Percentiles rank a stretch among this genome's conserved stretches.
These are phyloP conservation scores for Pisolithus sp. DNA, from an alignment of 768 basidiomycete genomes.

Conservation along the genomic window DNA sequence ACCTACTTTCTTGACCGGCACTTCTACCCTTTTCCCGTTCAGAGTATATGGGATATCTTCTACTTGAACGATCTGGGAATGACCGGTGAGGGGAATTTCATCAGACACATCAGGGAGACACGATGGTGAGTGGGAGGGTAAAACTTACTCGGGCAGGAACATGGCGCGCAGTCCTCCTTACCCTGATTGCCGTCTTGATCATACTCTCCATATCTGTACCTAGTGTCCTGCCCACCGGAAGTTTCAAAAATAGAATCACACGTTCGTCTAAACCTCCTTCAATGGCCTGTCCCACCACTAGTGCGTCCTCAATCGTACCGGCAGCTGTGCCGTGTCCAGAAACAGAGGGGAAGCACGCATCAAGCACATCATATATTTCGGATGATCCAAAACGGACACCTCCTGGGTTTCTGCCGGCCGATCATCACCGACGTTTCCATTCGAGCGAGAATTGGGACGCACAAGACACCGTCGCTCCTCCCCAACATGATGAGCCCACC, in stretches of 20 bases:
- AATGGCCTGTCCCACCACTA: slow-evolving; percentile 68
- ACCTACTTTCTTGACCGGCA: slow-evolving; percentile 61
- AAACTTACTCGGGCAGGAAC: slow-evolving; percentile 62
- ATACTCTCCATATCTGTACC: slow-evolving; percentile 45
- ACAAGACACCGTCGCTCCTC: slow-evolving; percentile 77
- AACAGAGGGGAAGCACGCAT: slow-evolving; percentile 46
- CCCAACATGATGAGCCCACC: slow-evolving; percentile 81
- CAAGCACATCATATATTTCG: slow-evolving; percentile 77
- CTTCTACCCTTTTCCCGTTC: slow-evolving; percentile 78
- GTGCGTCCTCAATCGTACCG: slow-evolving; percentile 47
- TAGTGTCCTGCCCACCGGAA: slow-evolving; percentile 43
- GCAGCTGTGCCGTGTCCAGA: slow-evolving; percentile 18
- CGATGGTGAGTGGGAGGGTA: background rate
- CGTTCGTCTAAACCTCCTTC: slow-evolving; percentile 64
- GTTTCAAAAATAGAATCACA: slow-evolving; percentile 70
- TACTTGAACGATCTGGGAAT: slow-evolving; percentile 58
- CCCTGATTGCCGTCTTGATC: slow-evolving; percentile 57
- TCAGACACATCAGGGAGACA: slow-evolving; percentile 14
- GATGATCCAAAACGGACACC: slow-evolving; percentile 80
- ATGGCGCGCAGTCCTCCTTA: slow-evolving; percentile 63
- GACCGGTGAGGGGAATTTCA: slow-evolving; percentile 1
- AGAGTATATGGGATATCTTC: slow-evolving; percentile 72
- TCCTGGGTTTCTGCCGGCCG: slow-evolving; percentile 56
- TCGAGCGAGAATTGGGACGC: slow-evolving; percentile 22
- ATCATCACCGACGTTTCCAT: slow-evolving; percentile 2